Percentiles rank a stretch among this genome's conserved stretches.
Conservation (phyloP, 2,329 filamentous ascomycete genomes). For the Nannizzia gypsea region DNA sequence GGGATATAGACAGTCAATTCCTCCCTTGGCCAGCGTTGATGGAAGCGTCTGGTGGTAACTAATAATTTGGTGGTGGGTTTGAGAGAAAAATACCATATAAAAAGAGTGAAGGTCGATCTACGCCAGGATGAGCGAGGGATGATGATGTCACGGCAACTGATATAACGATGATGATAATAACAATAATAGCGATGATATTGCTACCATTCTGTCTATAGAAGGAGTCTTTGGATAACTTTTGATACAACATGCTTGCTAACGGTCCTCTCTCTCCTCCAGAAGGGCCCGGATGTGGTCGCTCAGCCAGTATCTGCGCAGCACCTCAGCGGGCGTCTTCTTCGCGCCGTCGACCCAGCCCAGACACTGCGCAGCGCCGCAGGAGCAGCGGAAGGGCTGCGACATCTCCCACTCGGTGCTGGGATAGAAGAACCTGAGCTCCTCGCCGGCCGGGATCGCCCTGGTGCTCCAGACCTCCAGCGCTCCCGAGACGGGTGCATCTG, state of each 20-base stretch:
- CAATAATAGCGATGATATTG: too few relatives aligned
- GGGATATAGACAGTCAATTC: too few relatives aligned
- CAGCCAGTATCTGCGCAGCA: conserved; percentile 49
- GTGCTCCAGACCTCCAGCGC: conserved; percentile 15
- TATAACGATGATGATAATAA: too few relatives aligned
- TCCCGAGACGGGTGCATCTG: conserved; percentile 16
- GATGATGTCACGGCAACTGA: too few relatives aligned
- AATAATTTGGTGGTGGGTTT: too few relatives aligned
- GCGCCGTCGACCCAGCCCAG: conserved; percentile 53
- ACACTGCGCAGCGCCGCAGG: conserved; percentile 47
- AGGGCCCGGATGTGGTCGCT: conserved; percentile 44
- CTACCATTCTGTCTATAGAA: too few relatives aligned
- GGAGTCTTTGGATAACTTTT: too few relatives aligned
- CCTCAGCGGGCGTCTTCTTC: conserved; percentile 42
- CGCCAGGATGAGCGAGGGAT: too few relatives aligned
- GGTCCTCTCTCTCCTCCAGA: conserved; percentile 9
- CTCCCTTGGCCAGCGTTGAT: too few relatives aligned
- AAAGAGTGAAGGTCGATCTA: too few relatives aligned
- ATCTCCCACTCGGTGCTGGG: conserved; percentile 64
- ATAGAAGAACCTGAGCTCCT: conserved; percentile 53
- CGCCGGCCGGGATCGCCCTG: conserved; percentile 20
- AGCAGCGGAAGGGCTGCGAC: conserved; percentile 59
- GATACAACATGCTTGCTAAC: not conserved
- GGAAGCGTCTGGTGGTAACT: too few relatives aligned
- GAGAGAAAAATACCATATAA: too few relatives aligned